Base-by-base conservation (phyloP, 2,329 filamentous ascomycete species). In the Microthyrium microscopicum region DNA sequence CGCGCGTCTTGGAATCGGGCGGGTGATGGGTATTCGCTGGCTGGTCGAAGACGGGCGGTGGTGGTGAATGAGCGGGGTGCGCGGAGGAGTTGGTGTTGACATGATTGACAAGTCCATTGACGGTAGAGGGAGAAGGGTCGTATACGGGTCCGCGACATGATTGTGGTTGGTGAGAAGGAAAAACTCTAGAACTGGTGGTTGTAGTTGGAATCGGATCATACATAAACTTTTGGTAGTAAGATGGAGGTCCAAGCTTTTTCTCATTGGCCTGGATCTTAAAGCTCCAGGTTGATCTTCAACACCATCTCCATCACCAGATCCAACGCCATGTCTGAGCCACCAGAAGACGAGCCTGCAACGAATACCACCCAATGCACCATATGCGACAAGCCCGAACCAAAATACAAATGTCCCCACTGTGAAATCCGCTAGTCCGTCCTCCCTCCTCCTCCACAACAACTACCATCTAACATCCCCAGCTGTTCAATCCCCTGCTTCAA, bases 1-100 rank as follows among this genome's bases (percentile, higher is more conserved):
- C 66, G 66, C 52, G 80, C 57, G 43, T 71, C 61, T 27, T 74
- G 71, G 71, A 82, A 79, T 26, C 58, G 69, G 66, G 12, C 58
- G 54, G 16, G 43, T 41, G 42, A 17, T 39, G 38, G 26, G 49
- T 42, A 20, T 43, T 44, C 4, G 49, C 47, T 9, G 48, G 50
- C 21, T 52, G 54, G 26, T 55, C 29, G 42, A 44, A 51, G 45
- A 50, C 43, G 41, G 44, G 46, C 17, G 43, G 31, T 40, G 22
- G 39, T 15, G 38, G 43, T 45, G 13, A 41, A 39, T 22, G 38
- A 9, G 26, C 26, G 26, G 17, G 8, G 26, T 7, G 12, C 26
- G 8, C 13, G 13, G 8, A 7, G 26, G 11, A 8, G 33, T 28
- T 7, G n/a, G 9, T 9, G 22, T 34, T 15, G 5, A 35, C 35